Evolutionary conservation across 2,329 filamentous ascomycete genomes (phyloP), one percentile per base, ranked within the genome.

Genomic region (Calcarisporium arbuscula): DNA sequence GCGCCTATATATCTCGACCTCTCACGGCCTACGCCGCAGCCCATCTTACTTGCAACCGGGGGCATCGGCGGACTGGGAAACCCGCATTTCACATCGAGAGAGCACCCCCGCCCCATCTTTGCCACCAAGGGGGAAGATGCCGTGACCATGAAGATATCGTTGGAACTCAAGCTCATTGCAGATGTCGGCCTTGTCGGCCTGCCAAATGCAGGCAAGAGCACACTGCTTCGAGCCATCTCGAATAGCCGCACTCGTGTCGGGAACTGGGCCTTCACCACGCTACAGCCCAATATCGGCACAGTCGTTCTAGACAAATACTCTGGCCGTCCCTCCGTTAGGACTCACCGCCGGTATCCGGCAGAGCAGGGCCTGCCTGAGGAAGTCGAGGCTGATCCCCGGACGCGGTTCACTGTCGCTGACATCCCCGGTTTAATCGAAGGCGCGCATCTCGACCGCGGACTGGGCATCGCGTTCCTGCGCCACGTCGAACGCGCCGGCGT

Each of bases 181-280:
- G 92, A 98, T 59, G 83, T 98, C 7, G 92, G 92, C 1, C 72
- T 98, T 3, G 92, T 98, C 12, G 92, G 92, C 1, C 74, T 96
- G 12, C 92, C 92, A 2, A 98, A 98, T 56, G 92, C 90, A 5
- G 92, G 92, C 8, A 98, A 98, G 62, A 94, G 85, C 54, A 96
- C 92, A 0, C 71, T 98, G 2, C 72, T 96, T 12, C 80, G 92
- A 14, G 82, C 89, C 4, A 66, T 98, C 49, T 94, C 82, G 49
- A 89, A 89, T 57, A 94, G 85, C 55, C 82, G 88, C 40, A 86
- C 92, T 2, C 77, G 92, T 25, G 80, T 98, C 19, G 92, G 92
- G 26, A 81, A 85, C 56, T 98, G 92, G 92, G 90, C 88, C 8
- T 98, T 98, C 57, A 98, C 92, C 4, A 98, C 92, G 0, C 70